Base-by-base conservation (phyloP, 2,329 filamentous ascomycete genomes). In the Alternaria sp. region DNA sequence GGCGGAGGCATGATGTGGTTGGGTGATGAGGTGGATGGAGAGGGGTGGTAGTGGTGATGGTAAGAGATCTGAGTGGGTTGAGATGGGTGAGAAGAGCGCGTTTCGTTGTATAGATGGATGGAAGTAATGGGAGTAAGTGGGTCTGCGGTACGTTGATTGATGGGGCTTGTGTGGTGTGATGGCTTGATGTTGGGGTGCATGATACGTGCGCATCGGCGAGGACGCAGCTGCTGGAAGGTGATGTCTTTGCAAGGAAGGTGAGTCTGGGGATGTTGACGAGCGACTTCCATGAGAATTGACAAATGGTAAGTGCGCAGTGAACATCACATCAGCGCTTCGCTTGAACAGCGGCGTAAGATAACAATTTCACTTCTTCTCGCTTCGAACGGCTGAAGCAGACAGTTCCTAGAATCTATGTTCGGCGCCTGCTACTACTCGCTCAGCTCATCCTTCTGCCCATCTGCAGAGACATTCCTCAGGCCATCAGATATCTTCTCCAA, bases 171-270 rank as follows among this genome's bases (percentile, higher is more conserved):
- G 15, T 37, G 33, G 0, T 37, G 15, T 37, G 33, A 37, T 37
- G 15, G 33, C 3, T 1, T 0, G 7, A 9, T 37, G 33, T 37
- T 37, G 33, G 33, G 33, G 0, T 37, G 33, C 7, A 37, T 37
- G 33, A 2, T 7, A 37, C 15, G 15, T n/a, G 33, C 33, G 33
- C 8, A 10, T 37, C 0, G 33, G 33, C 33, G 3, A 0, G 0
- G 1, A 0, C 15, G 33, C 33, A 10, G 33, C 3, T 37, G 33
- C 33, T 37, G 33, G 15, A 37, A 37, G 33, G 4, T 5, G 15
- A 3, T 37, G 33, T 0, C 4, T 9, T 37, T n/a, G 33, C 33
- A 37, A 37, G 33, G 33, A 9, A 37, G 33, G 33, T 37, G 33
- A 8, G 15, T 37, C 8, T 37, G 33, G 2, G 33, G 2, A n/a